phyloP scores from a whole-genome alignment of 768 basidiomycete genomes.

The Hortiboletus campestris region DNA sequence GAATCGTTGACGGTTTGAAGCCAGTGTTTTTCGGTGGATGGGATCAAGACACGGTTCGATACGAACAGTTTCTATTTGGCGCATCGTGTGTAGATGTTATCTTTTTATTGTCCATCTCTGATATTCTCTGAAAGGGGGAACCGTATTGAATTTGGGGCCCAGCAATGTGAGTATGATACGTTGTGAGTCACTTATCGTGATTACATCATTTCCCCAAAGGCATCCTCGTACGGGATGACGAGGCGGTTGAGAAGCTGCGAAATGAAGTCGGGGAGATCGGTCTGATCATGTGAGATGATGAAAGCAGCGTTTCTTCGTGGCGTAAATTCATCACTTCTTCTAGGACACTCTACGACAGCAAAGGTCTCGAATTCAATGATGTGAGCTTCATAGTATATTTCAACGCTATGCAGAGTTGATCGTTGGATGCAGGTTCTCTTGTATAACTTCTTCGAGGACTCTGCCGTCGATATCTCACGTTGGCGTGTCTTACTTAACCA shows the following conservation, averaged over 20 bases:
- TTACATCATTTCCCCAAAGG: constrained; percentile 36
- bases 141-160: constrained; percentile 57
- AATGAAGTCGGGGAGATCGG: constrained; percentile 57
- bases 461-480: constrained; percentile 44
- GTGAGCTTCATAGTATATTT: background rate
- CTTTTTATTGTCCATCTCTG: background rate
- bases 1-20: constrained; percentile 49
- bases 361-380: constrained; percentile 29
- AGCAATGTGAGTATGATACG: constrained; percentile 51
- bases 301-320: background rate
- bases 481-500: constrained; percentile 61
- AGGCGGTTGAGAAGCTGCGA: constrained; percentile 45
- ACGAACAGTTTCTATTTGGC: constrained; percentile 59
- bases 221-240: constrained; percentile 65
- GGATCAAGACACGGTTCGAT: constrained; percentile 40
- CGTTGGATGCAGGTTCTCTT: constrained; percentile 52
- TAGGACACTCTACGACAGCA: constrained; percentile 35
- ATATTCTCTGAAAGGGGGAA: constrained; percentile 36
- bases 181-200: background rate
- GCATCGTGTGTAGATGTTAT: constrained; percentile 35
- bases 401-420: background rate
- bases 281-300: constrained; percentile 48
- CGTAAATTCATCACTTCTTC: background rate
- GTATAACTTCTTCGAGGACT: constrained; percentile 75
- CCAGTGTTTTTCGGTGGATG: constrained; percentile 58